Evolutionary conservation across 371 early-diverging fungal species (phyloP).

Genomic region (Lichtheimia hyalospora): DNA sequence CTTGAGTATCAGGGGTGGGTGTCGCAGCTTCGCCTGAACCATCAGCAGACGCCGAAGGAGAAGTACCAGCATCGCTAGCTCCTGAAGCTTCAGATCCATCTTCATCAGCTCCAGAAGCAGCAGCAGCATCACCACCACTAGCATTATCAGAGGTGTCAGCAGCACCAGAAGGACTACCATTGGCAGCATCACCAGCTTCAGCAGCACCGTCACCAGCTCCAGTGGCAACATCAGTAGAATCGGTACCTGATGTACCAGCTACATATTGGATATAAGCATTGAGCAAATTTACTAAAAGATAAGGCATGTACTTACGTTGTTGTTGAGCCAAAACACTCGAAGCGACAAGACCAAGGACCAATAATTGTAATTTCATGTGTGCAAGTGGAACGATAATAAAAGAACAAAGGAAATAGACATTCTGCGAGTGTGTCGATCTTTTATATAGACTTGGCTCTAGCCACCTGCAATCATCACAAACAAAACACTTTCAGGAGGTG

Average conservation of each 20-base stretch:
- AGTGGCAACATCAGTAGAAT: neutral
- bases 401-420: neutral
- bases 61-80: too few relatives aligned
- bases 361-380: neutral
- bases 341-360: neutral
- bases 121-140: neutral
- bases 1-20: neutral
- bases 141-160: neutral
- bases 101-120: too few relatives aligned
- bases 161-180: neutral
- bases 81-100: too few relatives aligned
- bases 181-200: neutral
- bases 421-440: too few relatives aligned
- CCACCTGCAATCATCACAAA: too few relatives aligned
- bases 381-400: neutral
- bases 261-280: too few relatives aligned
- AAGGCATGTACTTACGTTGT: neutral
- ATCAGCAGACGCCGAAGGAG: too few relatives aligned
- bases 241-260: neutral
- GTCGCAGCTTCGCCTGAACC: neutral
- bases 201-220: slow-evolving; percentile 1
- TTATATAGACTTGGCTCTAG: too few relatives aligned
- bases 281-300: neutral
- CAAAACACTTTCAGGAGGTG: too few relatives aligned
- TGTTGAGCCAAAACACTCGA: neutral